Conservation (phyloP, 768 basidiomycete species). For the Dentipellis sp. region DNA sequence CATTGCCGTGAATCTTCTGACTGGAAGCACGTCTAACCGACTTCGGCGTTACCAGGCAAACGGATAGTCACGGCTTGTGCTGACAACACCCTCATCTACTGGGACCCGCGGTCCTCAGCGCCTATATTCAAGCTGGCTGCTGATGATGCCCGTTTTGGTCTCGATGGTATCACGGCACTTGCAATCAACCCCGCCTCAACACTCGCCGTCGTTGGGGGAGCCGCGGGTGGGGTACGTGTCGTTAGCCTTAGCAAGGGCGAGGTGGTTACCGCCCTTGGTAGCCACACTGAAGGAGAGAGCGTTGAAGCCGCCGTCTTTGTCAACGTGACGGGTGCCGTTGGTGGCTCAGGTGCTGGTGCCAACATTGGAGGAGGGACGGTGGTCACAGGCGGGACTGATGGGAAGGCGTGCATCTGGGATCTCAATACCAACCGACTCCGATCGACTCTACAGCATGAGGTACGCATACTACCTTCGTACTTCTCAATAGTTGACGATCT, state of each 20-base stretch:
- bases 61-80: constrained; percentile 81
- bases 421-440: constrained; percentile 77
- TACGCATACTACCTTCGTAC: constrained; percentile 26
- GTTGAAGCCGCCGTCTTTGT: constrained; percentile 83
- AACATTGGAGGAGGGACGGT: constrained; percentile 51
- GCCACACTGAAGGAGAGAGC: constrained; percentile 81
- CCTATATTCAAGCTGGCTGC: constrained; percentile 77
- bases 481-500: not conserved
- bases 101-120: constrained; percentile 78
- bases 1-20: not conserved
- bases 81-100: constrained; percentile 75
- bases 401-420: constrained; percentile 94
- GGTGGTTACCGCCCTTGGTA: constrained; percentile 66
- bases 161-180: constrained; percentile 81
- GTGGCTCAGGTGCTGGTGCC: constrained; percentile 38
- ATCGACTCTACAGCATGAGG: constrained; percentile 74
- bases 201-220: constrained; percentile 85
- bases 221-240: constrained; percentile 77
- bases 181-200: constrained; percentile 82
- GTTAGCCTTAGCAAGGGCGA: constrained; percentile 84
- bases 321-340: constrained; percentile 53
- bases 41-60: constrained; percentile 46
- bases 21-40: not conserved
- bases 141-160: constrained; percentile 61
- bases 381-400: constrained; percentile 87